Base-by-base conservation (phyloP, 208 protist genomes). In the Wallacemonas sp. region DNA sequence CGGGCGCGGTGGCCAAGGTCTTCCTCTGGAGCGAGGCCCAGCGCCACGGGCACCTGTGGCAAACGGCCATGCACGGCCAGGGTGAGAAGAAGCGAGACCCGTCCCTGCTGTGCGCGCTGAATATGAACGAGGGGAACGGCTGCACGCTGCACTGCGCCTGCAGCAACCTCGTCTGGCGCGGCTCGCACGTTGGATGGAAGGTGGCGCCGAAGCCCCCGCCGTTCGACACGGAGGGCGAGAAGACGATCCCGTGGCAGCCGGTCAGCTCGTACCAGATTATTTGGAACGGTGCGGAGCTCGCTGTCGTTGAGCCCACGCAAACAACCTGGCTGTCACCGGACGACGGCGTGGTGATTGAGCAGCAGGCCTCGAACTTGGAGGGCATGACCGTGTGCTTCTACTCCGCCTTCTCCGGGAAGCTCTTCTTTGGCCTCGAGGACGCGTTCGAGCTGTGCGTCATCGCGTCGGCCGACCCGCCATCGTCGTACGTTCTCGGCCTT, bases 221-320 rank as follows among this genome's bases (percentile, higher is more conserved):
- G 18, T 57, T 57, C 12, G 38, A 26, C 65, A 26, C 8, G 57
- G 48, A 61, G n/a, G 38, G 48, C 18, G 59, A 57, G 39, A 45
- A 49, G 2, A 77, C 31, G 12, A 69, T 83, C 18, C 25, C 61
- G 22, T 91, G 84, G 77, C 31, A 70, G 23, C 82, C 85, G 18
- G 68, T 42, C 16, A 71, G 67, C 11, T 54, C 77, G 32, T 94
- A 93, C 64, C 85, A 91, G 48, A 62, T 87, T 31, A 59, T 90
- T 11, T 87, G 77, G 48, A 93, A 91, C 70, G 66, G 71, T 2
- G 85, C 84, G 20, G 91, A 96, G 72, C 73, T 79, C 41, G 87
- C 79, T 29, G 68, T 96, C 36, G 57, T 96, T 16, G 87, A 94
- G 66, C 66, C 77, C 26, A 75, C 76, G n/a, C 67, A 79, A 31